Conservation (phyloP, 768 basidiomycete genomes). For the Rhodotorula paludigena region DNA sequence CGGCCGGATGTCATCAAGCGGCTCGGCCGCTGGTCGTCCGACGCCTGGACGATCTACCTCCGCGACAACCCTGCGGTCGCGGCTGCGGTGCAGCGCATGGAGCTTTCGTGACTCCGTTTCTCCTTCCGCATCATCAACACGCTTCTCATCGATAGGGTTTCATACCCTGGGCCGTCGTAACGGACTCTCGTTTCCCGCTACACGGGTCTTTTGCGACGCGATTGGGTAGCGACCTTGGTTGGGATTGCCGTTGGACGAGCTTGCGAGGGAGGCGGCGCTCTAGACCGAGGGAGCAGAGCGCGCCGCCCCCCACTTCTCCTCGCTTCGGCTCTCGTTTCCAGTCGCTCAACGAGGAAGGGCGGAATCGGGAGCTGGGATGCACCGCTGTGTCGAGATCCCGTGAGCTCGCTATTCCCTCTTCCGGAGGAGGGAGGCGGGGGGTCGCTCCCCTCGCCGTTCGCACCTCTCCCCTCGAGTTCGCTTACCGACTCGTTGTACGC, state of each 20-base stretch:
- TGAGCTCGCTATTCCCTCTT: background rate
- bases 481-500: background rate
- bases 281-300: too few species aligned
- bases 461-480: background rate
- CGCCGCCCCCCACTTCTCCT: too few species aligned
- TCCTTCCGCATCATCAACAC: background rate
- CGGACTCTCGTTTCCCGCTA: too few species aligned
- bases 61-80: background rate
- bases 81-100: background rate
- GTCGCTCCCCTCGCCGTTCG: background rate
- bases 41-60: background rate
- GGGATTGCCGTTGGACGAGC: too few species aligned
- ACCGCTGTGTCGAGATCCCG: too few species aligned
- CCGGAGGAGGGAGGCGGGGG: background rate
- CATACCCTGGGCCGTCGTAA: background rate
- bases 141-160: background rate
- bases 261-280: too few species aligned
- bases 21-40: background rate
- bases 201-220: too few species aligned
- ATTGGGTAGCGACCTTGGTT: too few species aligned
- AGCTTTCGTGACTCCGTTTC: background rate
- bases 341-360: too few species aligned
- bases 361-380: background rate
- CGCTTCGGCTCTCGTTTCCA: too few species aligned
- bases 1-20: background rate